A percentile compares a stretch with the other conserved stretches of the same genome.
Evolutionary conservation across 2,329 filamentous ascomycete species (phyloP).

Genomic region (Aspergillus eucalypticola): DNA sequence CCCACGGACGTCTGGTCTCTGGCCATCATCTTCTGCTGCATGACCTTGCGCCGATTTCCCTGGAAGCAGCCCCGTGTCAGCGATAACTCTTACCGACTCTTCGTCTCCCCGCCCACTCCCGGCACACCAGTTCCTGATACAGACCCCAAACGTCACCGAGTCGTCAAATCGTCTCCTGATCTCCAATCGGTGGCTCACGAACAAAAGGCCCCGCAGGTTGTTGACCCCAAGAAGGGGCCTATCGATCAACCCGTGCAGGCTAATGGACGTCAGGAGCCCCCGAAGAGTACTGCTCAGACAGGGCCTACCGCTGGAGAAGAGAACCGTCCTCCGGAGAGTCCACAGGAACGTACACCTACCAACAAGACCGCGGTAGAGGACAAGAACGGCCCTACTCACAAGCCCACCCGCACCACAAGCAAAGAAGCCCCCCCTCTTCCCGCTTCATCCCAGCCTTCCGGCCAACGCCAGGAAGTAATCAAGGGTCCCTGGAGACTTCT

Average conservation of each 20-base stretch:
- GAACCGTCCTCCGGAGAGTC: slow-evolving; percentile 25
- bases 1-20: slow-evolving; percentile 97
- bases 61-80: slow-evolving; percentile 93
- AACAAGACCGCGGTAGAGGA: slow-evolving; percentile 19
- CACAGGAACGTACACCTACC: slow-evolving; percentile 30
- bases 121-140: slow-evolving; percentile 54
- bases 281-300: slow-evolving; percentile 24
- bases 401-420: slow-evolving; percentile 38
- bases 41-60: slow-evolving; percentile 90
- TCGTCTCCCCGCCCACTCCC: slow-evolving; percentile 79
- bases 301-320: slow-evolving; percentile 27
- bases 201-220: slow-evolving; percentile 23
- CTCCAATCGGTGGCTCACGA: slow-evolving; percentile 31
- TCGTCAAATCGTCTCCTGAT: slow-evolving; percentile 38
- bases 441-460: slow-evolving; percentile 26
- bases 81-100: slow-evolving; percentile 94
- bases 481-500: slow-evolving; percentile 90
- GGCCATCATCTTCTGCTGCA: slow-evolving; percentile 98
- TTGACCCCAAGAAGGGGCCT: slow-evolving; percentile 16
- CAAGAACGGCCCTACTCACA: slow-evolving; percentile 21
- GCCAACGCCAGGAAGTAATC: slow-evolving; percentile 68
- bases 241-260: slow-evolving; percentile 16
- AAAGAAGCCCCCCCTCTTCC: slow-evolving; percentile 43
- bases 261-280: slow-evolving; percentile 18
- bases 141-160: slow-evolving; percentile 36